Evolutionary conservation across 2,329 filamentous ascomycete species (phyloP).

Genomic region (Talaromyces sp.): DNA sequence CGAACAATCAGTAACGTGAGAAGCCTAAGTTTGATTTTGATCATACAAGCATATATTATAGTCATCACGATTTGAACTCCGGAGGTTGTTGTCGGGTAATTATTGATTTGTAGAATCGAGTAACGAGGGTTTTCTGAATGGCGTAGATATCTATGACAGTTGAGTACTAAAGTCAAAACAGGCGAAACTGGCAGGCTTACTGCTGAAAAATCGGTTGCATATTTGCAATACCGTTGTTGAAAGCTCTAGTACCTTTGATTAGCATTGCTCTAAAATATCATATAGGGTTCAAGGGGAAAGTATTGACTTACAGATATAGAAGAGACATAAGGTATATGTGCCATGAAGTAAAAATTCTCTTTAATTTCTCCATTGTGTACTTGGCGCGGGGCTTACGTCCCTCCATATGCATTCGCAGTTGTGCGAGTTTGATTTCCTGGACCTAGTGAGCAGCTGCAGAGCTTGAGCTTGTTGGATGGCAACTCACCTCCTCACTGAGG

Average conservation of each 20-base stretch:
- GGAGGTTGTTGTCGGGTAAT: constrained; percentile 56
- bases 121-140: constrained; percentile 42
- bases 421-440: constrained; percentile 43
- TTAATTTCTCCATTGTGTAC: constrained; percentile 50
- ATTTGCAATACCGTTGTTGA: constrained; percentile 55
- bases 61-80: constrained; percentile 56
- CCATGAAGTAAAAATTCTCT: constrained; percentile 59
- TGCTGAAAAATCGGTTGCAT: constrained; percentile 54
- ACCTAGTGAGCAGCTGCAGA: background rate
- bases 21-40: background rate
- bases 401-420: constrained; percentile 48
- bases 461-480: background rate
- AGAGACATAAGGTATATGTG: constrained; percentile 57
- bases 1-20: background rate
- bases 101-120: constrained; percentile 44
- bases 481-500: constrained; percentile 35
- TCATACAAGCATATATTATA: constrained; percentile 53
- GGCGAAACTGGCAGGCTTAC: constrained; percentile 20
- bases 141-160: constrained; percentile 14
- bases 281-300: background rate
- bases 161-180: background rate
- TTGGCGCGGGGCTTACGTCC: constrained; percentile 43
- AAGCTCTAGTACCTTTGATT: constrained; percentile 37
- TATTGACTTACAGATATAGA: constrained; percentile 49
- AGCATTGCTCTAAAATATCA: background rate